Evolutionary conservation across 2,329 filamentous ascomycete genomes (phyloP).

Genomic region (Penicillium sp.): DNA sequence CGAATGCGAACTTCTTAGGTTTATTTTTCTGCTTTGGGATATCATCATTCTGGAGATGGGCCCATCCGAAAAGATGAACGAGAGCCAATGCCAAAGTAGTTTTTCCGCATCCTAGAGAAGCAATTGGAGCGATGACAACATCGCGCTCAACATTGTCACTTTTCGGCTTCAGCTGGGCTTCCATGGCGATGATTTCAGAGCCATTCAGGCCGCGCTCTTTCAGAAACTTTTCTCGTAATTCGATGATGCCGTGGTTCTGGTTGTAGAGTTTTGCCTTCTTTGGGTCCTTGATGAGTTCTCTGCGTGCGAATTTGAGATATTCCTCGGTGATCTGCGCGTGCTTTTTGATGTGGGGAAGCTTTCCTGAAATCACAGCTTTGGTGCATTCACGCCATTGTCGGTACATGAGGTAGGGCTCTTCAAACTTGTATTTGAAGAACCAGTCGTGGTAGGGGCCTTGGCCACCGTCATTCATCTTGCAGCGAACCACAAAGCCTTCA

Average conservation of each 20-base stretch:
- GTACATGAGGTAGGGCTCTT: conserved; percentile 98
- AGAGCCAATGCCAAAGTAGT: conserved; percentile 86
- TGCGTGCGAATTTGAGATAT: conserved; percentile 79
- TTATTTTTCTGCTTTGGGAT: conserved; percentile 75
- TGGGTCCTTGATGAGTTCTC: conserved; percentile 68
- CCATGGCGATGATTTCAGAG: conserved; percentile 78
- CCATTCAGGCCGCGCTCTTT: conserved; percentile 80
- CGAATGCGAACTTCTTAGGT: conserved; percentile 73
- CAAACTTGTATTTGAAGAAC: conserved; percentile 99
- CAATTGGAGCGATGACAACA: conserved; percentile 83
- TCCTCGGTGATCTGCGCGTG: conserved; percentile 87
- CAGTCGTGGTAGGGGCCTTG: conserved; percentile 72
- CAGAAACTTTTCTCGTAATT: conserved; percentile 84
- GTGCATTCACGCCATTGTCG: conserved; percentile 98
- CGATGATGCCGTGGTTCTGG: conserved; percentile 92
- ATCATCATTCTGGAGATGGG: conserved; percentile 95
- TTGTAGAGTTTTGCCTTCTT: conserved; percentile 71
- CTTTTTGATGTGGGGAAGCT: conserved; percentile 76
- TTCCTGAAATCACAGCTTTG: conserved; percentile 78
- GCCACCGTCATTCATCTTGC: conserved; percentile 61
- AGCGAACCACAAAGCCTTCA: conserved; percentile 94
- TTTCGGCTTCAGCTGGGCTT: conserved; percentile 49
- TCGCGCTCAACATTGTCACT: conserved; percentile 59
- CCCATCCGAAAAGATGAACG: conserved; percentile 82
- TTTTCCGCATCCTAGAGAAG: conserved; percentile 95